Evolutionary conservation across 2,329 filamentous ascomycete species (phyloP).

Genomic region (Xylaria hypoxylon): DNA sequence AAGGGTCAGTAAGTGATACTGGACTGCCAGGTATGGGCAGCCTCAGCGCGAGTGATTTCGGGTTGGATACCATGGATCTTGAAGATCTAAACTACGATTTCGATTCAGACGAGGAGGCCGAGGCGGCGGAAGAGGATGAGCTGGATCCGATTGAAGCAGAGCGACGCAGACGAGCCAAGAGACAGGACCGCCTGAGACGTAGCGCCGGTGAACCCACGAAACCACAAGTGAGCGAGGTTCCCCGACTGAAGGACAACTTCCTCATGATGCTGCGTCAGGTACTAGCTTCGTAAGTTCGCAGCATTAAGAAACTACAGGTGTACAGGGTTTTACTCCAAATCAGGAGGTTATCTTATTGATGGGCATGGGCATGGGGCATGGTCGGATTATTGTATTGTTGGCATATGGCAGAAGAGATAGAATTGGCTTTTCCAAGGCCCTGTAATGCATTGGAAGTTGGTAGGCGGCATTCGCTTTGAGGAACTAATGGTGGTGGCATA

Average conservation of each 20-base stretch:
- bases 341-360: background rate
- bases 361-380: background rate
- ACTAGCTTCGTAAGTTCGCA: conserved; percentile 71
- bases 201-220: conserved; percentile 87
- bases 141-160: conserved; percentile 90
- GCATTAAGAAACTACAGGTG: background rate
- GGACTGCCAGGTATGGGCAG: conserved; percentile 64
- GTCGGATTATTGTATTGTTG: background rate
- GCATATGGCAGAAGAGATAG: conserved; percentile 15
- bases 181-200: conserved; percentile 82
- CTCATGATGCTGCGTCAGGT: conserved; percentile 84
- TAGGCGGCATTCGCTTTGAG: conserved; percentile 1
- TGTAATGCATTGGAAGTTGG: conserved; percentile 10
- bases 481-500: background rate
- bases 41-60: conserved; percentile 89
- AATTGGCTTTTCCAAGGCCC: conserved; percentile 1
- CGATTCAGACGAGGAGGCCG: conserved; percentile 72
- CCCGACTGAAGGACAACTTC: conserved; percentile 84
- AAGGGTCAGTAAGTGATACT: conserved; percentile 66
- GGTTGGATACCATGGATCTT: conserved; percentile 85
- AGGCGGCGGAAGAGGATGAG: conserved; percentile 80
- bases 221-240: conserved; percentile 80
- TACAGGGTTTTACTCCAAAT: background rate
- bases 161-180: conserved; percentile 78
- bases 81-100: conserved; percentile 87